Evolutionary conservation across 768 basidiomycete genomes (phyloP), one percentile per base, ranked within the genome.

Genomic region (Suillus subaureus): DNA sequence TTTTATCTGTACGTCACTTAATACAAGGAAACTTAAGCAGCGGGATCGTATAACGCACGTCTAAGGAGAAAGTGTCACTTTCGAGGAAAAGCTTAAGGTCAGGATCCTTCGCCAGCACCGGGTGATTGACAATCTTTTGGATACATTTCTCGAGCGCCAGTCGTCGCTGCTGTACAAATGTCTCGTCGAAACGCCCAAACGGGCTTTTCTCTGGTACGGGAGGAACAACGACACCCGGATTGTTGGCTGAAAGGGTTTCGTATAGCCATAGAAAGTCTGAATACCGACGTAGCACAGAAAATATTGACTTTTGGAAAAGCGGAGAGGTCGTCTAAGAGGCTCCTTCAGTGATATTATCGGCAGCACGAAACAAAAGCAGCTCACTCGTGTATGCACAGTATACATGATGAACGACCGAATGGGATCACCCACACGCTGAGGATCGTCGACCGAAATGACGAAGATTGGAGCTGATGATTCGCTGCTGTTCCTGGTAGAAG

Each of bases 181-280:
- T 86, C 60, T 95, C 89, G 70, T 95, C 93, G 77, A 99, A 99
- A 21, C 97, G 88, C 7, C 94, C 95, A 70, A 97, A 93, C 0
- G 94, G 81, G 67, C 91, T 94, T 83, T 99, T 99, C 76, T 97
- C 97, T 0, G 97, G 97, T 6, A 92, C 93, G 0, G 97, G 97
- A 9, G 97, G 97, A 0, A 99, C 95, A 45, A 99, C 91, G 2
- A 99, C 96, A 11, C 97, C 97, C 4, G 97, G 96, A 73, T 99
- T 99, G 77, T 98, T 98, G 70, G 79, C 75, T 0, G 89, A 90
- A 2, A 99, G 84, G 0, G 91, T 88, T 72, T 96, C 94, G 76
- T 93, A 97, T 1, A 99, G 78, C 97, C 97, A 99, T 23, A 98
- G 85, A 72, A 99, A 99, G 77, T 99, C 97, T 7, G 94, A 95